Conservation (phyloP, 352 stramenopile species). For the Lagenidium sp. region DNA sequence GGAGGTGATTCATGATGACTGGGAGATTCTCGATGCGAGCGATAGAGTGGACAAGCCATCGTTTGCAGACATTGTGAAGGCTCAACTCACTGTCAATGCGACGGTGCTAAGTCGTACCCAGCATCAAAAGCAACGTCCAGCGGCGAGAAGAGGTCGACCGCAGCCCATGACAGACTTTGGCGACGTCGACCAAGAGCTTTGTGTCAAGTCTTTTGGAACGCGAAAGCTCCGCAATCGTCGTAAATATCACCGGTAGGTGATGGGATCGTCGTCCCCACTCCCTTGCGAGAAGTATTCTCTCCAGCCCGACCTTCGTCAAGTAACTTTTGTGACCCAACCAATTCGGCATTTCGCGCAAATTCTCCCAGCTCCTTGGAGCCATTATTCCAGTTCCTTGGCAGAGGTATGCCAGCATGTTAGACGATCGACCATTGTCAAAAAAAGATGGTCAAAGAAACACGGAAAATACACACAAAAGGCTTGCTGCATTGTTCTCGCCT, state of each 20-base stretch:
- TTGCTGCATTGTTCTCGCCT: too few relatives aligned
- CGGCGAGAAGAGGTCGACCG: too few relatives aligned
- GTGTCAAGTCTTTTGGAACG: constrained; percentile 51
- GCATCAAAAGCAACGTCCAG: too few relatives aligned
- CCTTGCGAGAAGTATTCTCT: too few relatives aligned
- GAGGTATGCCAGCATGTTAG: too few relatives aligned
- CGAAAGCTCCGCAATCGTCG: constrained; percentile 24
- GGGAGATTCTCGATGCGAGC: constrained; percentile 63
- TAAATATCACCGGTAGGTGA: constrained; percentile 11
- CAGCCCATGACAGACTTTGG: background rate
- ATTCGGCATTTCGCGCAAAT: background rate
- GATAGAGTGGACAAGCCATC: constrained; percentile 17
- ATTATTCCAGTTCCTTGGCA: too few relatives aligned
- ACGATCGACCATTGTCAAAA: too few relatives aligned
- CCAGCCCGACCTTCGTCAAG: too few relatives aligned
- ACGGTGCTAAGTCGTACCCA: too few relatives aligned
- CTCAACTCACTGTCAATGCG: constrained; percentile 1
- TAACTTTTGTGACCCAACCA: too few relatives aligned
- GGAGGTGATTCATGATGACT: constrained; percentile 61
- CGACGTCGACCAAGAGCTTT: constrained; percentile 15
- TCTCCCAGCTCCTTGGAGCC: background rate
- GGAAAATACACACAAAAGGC: too few relatives aligned
- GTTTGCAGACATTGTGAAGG: constrained; percentile 44
- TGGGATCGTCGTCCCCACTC: background rate
- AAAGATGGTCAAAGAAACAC: too few relatives aligned